These are phyloP conservation scores for Carex parvula DNA, from an alignment of 176 grass and related monocot species.

Conservation along the genomic window DNA sequence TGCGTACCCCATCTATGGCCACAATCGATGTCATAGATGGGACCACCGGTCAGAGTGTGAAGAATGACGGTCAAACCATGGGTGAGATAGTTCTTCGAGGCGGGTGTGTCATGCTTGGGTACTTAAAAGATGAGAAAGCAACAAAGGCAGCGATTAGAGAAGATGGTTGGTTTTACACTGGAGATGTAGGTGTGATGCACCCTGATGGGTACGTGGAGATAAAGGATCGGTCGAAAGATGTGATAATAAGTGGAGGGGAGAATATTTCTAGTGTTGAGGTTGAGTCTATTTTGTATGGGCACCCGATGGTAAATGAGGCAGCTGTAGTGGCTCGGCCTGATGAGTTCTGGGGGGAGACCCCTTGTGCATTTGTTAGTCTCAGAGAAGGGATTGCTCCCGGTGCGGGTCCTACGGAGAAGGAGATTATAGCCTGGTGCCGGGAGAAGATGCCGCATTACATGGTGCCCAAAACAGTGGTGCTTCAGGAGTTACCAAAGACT, in stretches of 20 bases:
- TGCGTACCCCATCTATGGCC: constrained; percentile 33
- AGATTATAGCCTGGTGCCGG: constrained; percentile 58
- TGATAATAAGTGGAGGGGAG: constrained; percentile 82
- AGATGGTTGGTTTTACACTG: constrained; percentile 51
- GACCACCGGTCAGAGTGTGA: constrained; percentile 27
- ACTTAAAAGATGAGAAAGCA: constrained; percentile 36
- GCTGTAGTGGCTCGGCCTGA: constrained; percentile 47
- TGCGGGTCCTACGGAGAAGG: constrained; percentile 29
- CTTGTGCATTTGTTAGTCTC: constrained; percentile 80
- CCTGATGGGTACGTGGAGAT: constrained; percentile 46
- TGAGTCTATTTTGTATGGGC: constrained; percentile 41
- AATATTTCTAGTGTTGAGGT: constrained; percentile 50
- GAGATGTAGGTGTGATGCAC: constrained; percentile 55
- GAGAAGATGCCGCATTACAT: constrained; percentile 78
- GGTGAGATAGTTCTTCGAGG: constrained; percentile 51
- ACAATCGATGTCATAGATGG: constrained; percentile 39
- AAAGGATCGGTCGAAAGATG: constrained; percentile 64
- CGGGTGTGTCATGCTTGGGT: constrained; percentile 40
- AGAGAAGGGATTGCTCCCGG: constrained; percentile 26
- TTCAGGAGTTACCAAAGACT: constrained; percentile 70
- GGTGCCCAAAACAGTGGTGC: constrained; percentile 70
- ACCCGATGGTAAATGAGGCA: constrained; percentile 40
- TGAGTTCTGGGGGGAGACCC: constrained; percentile 67
- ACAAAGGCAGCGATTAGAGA: constrained; percentile 19
- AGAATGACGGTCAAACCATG: constrained; percentile 35